These are phyloP conservation scores for Irpex rosettiformis DNA, from an alignment of 1,284 basidiomycete genomes.

Conservation along the genomic window DNA sequence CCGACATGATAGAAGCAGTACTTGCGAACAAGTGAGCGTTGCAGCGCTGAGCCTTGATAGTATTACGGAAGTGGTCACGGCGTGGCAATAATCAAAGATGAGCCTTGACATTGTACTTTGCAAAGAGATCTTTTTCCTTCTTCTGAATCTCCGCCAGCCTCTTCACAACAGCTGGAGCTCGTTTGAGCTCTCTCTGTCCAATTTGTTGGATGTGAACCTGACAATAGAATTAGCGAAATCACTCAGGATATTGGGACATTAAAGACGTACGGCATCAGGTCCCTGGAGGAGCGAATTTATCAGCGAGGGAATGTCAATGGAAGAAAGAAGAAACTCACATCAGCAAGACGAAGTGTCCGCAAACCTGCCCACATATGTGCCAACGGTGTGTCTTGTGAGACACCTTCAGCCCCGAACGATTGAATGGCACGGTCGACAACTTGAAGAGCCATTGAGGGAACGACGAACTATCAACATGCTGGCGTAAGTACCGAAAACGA, in stretches of 20 bases:
- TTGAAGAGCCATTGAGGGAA: conserved; percentile 83
- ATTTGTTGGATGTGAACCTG: conserved; percentile 94
- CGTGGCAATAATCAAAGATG: conserved; percentile 39
- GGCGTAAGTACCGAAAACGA: conserved; percentile 1
- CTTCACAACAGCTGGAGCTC: conserved; percentile 54
- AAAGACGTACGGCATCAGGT: conserved; percentile 65
- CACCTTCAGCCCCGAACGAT: conserved; percentile 90
- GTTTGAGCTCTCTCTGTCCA: conserved; percentile 80
- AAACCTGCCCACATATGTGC: conserved; percentile 78
- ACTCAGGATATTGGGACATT: background rate
- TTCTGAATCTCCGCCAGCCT: conserved; percentile 51
- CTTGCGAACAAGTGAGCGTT: too few relatives aligned
- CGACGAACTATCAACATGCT: conserved; percentile 67
- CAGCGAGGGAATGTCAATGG: background rate
- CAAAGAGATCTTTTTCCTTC: conserved; percentile 57
- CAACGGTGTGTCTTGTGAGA: conserved; percentile 87
- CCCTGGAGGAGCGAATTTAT: conserved; percentile 48
- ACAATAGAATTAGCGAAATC: conserved; percentile 11
- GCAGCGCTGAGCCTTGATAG: too few relatives aligned
- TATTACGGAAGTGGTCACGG: too few relatives aligned
- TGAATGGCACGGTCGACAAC: conserved; percentile 96
- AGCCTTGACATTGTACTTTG: conserved; percentile 55
- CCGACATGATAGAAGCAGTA: too few relatives aligned
- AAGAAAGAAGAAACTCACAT: conserved; percentile 50
- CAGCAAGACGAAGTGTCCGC: conserved; percentile 87